These are phyloP conservation scores for Bruguiera sexangula DNA, from an alignment of 345 rosid genomes.

Conservation along the genomic window DNA sequence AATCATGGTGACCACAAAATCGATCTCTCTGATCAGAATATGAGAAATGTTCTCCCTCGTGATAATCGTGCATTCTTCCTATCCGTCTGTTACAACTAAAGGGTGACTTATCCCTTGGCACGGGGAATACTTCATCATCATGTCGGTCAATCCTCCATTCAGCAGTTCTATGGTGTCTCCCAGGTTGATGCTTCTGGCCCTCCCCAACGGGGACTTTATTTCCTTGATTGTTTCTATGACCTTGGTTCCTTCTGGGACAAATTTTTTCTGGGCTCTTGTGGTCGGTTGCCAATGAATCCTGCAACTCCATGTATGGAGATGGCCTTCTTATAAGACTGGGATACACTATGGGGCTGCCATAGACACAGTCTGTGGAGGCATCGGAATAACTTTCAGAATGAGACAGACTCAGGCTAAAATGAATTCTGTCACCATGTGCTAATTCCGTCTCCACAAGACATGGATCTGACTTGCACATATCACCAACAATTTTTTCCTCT, in stretches of 20 bases:
- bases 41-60: conserved; percentile 22
- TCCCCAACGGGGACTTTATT: conserved; percentile 22
- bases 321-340: conserved; percentile 25
- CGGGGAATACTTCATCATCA: conserved; percentile 15
- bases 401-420: conserved; percentile 40
- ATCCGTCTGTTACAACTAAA: conserved; percentile 29
- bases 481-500: conserved; percentile 27
- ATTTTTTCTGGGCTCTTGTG: conserved; percentile 21
- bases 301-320: conserved; percentile 26
- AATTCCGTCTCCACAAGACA: conserved; percentile 34
- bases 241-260: conserved; percentile 18
- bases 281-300: conserved; percentile 25
- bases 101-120: conserved; percentile 28
- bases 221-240: conserved; percentile 19
- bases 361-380: conserved; percentile 29
- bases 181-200: conserved; percentile 14
- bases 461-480: conserved; percentile 26
- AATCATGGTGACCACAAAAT: conserved; percentile 24
- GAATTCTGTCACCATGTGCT: conserved; percentile 40
- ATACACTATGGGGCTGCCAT: conserved; percentile 25
- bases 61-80: conserved; percentile 22
- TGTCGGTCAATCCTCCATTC: conserved; percentile 15
- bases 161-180: conserved; percentile 26
- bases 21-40: conserved; percentile 17
- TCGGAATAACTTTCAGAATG: conserved; percentile 41